Base-by-base conservation (phyloP, 176 grass and related monocot genomes). In the Poa annua region DNA sequence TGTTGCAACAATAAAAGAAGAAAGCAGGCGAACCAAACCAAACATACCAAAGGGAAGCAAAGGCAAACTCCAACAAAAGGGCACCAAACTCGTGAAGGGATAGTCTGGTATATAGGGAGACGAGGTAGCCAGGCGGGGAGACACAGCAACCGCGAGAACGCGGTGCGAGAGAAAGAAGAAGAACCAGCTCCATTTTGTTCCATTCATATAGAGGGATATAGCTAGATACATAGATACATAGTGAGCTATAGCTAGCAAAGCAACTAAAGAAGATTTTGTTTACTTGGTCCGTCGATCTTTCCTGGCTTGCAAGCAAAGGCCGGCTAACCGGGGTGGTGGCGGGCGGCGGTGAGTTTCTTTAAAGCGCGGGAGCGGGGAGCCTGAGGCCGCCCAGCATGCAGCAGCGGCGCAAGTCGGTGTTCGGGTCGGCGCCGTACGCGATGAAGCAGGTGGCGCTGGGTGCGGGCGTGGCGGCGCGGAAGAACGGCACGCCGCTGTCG, bases 391-490 rank as follows among this genome's bases (percentile, higher is more conserved):
- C 38, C 4, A 44, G 79, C 74, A 94, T 94, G 92, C 92, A 94
- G 83, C 89, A 94, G 80, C 90, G 92, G 61, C 90, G 93, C 75
- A 96, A 96, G 83, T 92, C 86, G 20, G 92, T 92, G 82, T 88
- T 89, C 70, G 74, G 63, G 6, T 88, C 88, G 4, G 92, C 86
- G 67, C 87, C 88, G 42, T 88, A 82, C 71, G 88, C 81, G 39
- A 90, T 95, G 82, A 98, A 98, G 88, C 90, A 89, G 61, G 92
- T 82, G 49, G 86, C 92, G 52, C 71, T 90, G 29, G 87, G 85
- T 10, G 95, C 90, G 19, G 92, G 92, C 76, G 68, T 86, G 52
- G 86, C 86, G 14, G 74, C 90, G 66, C 90, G 95, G 59, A 98
- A 86, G 85, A 86, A 84, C 66, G 92, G 92, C 67, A 75, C 88